Base-by-base conservation (phyloP, 805 yeast genomes). In the Nakazawaea ernobii region DNA sequence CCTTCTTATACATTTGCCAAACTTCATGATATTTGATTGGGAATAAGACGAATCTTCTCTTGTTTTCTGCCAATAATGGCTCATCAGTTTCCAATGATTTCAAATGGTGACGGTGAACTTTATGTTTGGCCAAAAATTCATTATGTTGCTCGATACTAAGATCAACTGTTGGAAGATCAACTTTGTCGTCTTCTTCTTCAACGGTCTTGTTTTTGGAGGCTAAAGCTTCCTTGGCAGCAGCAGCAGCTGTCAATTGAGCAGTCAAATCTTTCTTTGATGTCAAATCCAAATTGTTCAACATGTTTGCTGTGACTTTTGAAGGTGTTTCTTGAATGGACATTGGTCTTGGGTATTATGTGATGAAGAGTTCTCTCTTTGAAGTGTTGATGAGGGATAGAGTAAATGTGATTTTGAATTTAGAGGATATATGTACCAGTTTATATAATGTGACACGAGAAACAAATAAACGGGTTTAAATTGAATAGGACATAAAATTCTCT, bases 1-100 rank as follows among this genome's bases (percentile, higher is more conserved):
- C 97, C 72, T 92, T 89, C 77, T 92, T 92, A 73, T 92, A 92
- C 77, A 95, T 91, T 69, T 92, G 96, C 98, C 98, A 92, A 67
- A 92, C 87, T 72, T 92, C 98, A 65, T 91, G 92, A 74, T 90
- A 94, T 71, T 87, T 86, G 71, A 92, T 89, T 56, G 99, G 99
- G 81, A 91, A 91, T 51, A 92, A 73, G 45, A 94, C 97, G 61
- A 88, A 90, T 65, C 99, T 83, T 62, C 80, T 80, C 58, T 79
- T 80, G 79, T 92, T 94, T 69, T 89, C 97, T 45, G 66, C 61
- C 60, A 92, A 77, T 60, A 92, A 69, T 1, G 98, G 98, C 76
- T 92, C 99, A 49, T 86, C 86, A 67, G 79, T 79, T 73, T 92
- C 97, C 59, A 79, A 58, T 52, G 72, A 87, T 71, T 83, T 83